These are phyloP conservation scores for Solanum okadae DNA, from an alignment of 257 asterid species.

Conservation along the genomic window DNA sequence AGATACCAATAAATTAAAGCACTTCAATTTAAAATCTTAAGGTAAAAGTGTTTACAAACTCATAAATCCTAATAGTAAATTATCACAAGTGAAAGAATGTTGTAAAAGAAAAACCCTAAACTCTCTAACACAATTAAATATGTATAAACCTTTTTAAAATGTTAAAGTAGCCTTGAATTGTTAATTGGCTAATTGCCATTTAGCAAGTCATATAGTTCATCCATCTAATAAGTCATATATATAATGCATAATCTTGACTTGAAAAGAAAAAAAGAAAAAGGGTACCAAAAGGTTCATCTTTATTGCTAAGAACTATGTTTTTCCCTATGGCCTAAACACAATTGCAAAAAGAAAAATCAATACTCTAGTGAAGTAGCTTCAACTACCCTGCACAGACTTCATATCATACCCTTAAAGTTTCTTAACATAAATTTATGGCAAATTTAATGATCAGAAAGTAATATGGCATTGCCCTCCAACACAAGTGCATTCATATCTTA, in stretches of 20 bases:
- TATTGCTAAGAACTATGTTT: not conserved
- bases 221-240: not conserved
- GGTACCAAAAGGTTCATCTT: not conserved
- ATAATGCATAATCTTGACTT: not conserved
- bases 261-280: not conserved
- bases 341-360: not conserved
- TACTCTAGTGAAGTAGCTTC: not conserved
- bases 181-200: not conserved
- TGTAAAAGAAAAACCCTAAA: not conserved
- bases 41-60: not conserved
- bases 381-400: not conserved
- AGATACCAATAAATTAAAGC: not conserved
- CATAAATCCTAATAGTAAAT: not conserved
- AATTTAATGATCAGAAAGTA: not conserved
- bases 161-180: too few species aligned
- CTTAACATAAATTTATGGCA: not conserved
- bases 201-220: not conserved
- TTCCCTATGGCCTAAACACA: not conserved
- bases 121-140: too few species aligned
- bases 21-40: not conserved
- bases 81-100: not conserved
- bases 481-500: slow-evolving; percentile 17
- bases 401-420: not conserved
- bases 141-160: too few species aligned
- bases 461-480: not conserved